These are phyloP conservation scores for Immersiella caudata DNA, from an alignment of 495 filamentous ascomycete genomes.

Conservation along the genomic window DNA sequence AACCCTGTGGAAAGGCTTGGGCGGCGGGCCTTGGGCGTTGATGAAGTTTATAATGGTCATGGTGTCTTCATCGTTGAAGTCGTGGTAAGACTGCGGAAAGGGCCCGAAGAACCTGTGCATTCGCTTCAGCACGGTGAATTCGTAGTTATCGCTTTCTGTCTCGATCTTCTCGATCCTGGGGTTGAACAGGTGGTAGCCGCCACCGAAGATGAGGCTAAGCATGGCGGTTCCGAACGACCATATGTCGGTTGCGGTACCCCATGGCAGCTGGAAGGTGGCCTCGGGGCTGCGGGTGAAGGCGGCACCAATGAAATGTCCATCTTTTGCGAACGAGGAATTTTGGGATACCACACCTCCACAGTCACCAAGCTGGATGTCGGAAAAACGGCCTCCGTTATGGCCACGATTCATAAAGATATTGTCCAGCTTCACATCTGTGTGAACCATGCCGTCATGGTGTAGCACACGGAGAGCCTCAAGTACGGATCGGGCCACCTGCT, in stretches of 20 bases:
- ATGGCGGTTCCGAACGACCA: slow-evolving; percentile 50
- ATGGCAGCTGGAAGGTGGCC: slow-evolving; percentile 38
- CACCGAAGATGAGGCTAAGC: slow-evolving; percentile 46
- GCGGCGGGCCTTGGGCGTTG: slow-evolving; percentile 27
- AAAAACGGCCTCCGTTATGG: slow-evolving; percentile 37
- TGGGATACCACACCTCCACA: slow-evolving; percentile 41
- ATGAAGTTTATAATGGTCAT: slow-evolving; percentile 31
- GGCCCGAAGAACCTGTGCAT: slow-evolving; percentile 49
- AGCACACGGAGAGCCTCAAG: slow-evolving; percentile 43
- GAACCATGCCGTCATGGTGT: slow-evolving; percentile 45
- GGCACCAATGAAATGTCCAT: slow-evolving; percentile 45
- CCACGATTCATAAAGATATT: slow-evolving; percentile 49
- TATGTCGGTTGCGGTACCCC: slow-evolving; percentile 47
- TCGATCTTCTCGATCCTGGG: slow-evolving; percentile 39
- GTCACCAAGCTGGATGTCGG: slow-evolving; percentile 45
- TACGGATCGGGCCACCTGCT: slow-evolving; percentile 42
- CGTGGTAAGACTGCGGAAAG: slow-evolving; percentile 41
- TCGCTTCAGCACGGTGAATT: slow-evolving; percentile 46
- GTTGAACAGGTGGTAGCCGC: slow-evolving; percentile 47
- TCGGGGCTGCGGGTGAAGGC: slow-evolving; percentile 47
- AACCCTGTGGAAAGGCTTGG: slow-evolving; percentile 25
- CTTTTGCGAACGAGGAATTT: slow-evolving; percentile 42
- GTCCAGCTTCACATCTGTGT: slow-evolving; percentile 50
- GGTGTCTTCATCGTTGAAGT: slow-evolving; percentile 32
- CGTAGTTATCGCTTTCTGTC: slow-evolving; percentile 44